Evolutionary conservation across 2,329 filamentous ascomycete genomes (phyloP).

Genomic region (Colletotrichum destructivum): DNA sequence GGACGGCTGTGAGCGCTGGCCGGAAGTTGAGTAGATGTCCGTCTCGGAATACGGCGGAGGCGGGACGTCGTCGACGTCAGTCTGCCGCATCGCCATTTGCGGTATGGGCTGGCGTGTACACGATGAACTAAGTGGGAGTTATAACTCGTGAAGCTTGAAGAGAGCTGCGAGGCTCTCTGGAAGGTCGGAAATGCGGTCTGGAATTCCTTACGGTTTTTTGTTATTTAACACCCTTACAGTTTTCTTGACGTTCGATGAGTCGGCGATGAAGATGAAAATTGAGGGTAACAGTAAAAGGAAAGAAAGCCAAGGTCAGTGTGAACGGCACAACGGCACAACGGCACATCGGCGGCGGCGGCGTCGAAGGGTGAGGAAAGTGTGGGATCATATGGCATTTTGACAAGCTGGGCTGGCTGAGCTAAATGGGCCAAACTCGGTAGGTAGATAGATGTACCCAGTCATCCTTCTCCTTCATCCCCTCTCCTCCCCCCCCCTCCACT

Average conservation of each 20-base stretch:
- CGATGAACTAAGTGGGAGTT: not conserved
- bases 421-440: conserved; percentile 25
- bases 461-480: not conserved
- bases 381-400: conserved; percentile 37
- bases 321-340: conserved; percentile 32
- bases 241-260: not conserved
- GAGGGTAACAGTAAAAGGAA: not conserved
- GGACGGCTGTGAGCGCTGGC: conserved; percentile 40
- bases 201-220: not conserved
- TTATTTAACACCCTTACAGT: not conserved
- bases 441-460: conserved; percentile 26
- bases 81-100: conserved; percentile 36
- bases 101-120: not conserved
- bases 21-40: conserved; percentile 66
- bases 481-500: not conserved
- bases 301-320: conserved; percentile 5
- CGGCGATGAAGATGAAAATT: not conserved
- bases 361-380: conserved; percentile 2
- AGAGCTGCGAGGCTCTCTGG: not conserved
- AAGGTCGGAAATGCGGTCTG: not conserved
- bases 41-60: conserved; percentile 73
- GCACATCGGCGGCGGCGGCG: not conserved
- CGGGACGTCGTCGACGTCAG: conserved; percentile 56
- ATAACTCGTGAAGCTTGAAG: not conserved
- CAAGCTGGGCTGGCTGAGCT: conserved; percentile 32